Evolutionary conservation across 2,329 filamentous ascomycete species (phyloP).

Genomic region (Xylariaceae sp.): DNA sequence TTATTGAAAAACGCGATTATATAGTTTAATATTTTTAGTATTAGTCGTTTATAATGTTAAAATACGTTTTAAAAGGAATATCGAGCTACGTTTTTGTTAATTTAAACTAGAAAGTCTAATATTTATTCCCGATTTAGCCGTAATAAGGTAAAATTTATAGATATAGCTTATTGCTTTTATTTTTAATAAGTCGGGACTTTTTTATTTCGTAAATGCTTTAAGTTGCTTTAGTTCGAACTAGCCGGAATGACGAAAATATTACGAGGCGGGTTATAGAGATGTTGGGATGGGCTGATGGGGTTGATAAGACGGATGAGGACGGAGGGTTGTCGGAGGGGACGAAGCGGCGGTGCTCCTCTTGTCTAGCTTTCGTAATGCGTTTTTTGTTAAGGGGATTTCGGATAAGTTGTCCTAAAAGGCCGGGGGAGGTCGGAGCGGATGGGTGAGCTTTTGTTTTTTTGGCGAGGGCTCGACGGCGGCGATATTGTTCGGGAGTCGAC

Average conservation of each 20-base stretch:
- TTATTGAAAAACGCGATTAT: not conserved
- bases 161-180: not conserved
- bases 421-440: no score
- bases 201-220: not conserved
- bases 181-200: not conserved
- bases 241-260: not conserved
- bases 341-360: no score
- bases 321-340: no score
- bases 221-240: not conserved
- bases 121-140: no score
- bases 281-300: not conserved
- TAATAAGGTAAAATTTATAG: not conserved
- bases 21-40: not conserved
- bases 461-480: no score
- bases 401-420: constrained; percentile 1
- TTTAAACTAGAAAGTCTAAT: not conserved
- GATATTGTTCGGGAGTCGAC: no score
- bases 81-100: not conserved
- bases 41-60: not conserved
- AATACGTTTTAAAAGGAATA: not conserved
- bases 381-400: not conserved
- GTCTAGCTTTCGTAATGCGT: not conserved
- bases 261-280: no score
- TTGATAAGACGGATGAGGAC: no score
- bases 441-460: no score